Conservation (phyloP, 2,329 filamentous ascomycete species). For the Aspergillus udagawae region DNA sequence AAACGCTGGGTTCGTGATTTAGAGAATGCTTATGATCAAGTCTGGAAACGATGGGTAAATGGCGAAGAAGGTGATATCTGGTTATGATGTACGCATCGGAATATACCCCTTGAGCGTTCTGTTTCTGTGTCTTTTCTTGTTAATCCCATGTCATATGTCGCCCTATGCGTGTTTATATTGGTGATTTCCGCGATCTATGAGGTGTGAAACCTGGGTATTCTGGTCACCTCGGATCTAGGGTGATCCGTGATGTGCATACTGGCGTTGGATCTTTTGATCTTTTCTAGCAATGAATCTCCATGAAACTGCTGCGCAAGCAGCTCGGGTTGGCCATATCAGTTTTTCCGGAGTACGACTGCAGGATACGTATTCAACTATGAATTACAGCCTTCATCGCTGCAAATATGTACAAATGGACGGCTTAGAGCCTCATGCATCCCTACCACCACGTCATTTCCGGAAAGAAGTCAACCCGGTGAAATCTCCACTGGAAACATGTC, state of each 20-base stretch:
- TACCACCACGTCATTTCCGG: too few species aligned
- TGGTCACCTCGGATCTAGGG: neutral
- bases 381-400: neutral
- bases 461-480: too few species aligned
- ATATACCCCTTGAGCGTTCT: constrained; percentile 35
- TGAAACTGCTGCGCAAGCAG: neutral
- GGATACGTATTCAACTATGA: neutral
- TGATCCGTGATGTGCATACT: constrained; percentile 4
- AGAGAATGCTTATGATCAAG: constrained; percentile 81
- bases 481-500: too few species aligned
- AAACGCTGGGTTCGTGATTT: constrained; percentile 85
- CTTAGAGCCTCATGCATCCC: too few species aligned
- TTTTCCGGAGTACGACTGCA: neutral
- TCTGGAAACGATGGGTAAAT: constrained; percentile 82
- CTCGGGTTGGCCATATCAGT: neutral
- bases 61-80: constrained; percentile 92
- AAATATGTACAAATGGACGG: too few species aligned
- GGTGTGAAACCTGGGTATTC: neutral
- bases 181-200: neutral
- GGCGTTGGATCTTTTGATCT: constrained; percentile 10
- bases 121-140: constrained; percentile 12
- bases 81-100: constrained; percentile 49
- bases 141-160: neutral
- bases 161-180: constrained; percentile 1
- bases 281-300: neutral